Evolutionary conservation across 441 rosid species (phyloP).

Genomic region (Bocquillonia castaneifolia): DNA sequence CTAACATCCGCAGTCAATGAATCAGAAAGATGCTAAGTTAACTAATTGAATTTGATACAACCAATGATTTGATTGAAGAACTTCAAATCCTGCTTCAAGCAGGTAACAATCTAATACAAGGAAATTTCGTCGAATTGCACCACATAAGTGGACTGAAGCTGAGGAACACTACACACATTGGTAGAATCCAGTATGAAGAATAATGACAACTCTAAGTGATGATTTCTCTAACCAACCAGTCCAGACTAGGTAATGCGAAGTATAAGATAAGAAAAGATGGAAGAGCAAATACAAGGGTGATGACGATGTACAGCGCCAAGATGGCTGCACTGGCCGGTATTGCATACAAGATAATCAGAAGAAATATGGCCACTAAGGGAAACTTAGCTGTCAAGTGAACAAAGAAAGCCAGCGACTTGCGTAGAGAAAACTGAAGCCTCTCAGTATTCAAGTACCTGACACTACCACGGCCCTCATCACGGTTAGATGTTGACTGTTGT

Average conservation of each 20-base stretch:
- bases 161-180: background rate
- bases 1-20: constrained; percentile 5
- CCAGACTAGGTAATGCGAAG: constrained; percentile 71
- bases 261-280: constrained; percentile 71
- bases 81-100: constrained; percentile 6
- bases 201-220: constrained; percentile 36
- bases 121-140: constrained; percentile 24
- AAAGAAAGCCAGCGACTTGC: constrained; percentile 61
- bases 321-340: constrained; percentile 81
- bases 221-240: constrained; percentile 86
- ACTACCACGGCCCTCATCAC: constrained; percentile 18
- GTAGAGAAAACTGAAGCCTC: constrained; percentile 47
- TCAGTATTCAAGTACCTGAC: constrained; percentile 36
- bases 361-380: constrained; percentile 66
- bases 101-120: background rate
- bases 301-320: constrained; percentile 58
- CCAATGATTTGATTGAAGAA: background rate
- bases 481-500: constrained; percentile 25
- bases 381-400: constrained; percentile 63
- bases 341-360: constrained; percentile 63
- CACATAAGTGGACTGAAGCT: constrained; percentile 1
- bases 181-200: background rate
- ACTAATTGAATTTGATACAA: background rate
- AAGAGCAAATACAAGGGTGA: constrained; percentile 64
- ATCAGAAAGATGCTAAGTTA: background rate